Base-by-base conservation (phyloP, 306 rosid species). In the Sindora glabra region DNA sequence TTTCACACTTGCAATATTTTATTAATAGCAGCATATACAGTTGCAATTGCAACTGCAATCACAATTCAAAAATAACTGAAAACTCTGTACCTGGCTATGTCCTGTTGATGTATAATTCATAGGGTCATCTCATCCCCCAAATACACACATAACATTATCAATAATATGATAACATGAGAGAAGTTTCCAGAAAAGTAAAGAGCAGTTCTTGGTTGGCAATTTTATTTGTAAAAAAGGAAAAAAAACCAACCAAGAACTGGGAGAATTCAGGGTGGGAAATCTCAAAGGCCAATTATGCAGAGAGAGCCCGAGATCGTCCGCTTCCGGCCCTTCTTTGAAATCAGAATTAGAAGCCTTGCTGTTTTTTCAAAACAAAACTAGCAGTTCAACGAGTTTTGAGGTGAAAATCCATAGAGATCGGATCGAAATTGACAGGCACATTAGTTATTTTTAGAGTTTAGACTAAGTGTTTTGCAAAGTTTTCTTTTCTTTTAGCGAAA, bases 291-390 rank as follows among this genome's bases (percentile, higher is more conserved):
- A 32, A 65, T 45, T 58, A 38, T 17, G 8, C 41, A 59, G 10
- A 60, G 8, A 69, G 50, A 59, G 59, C 1, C 54, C n/a, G n/a
- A n/a, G 67, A 67, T 64, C 78, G 73, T 76, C 75, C 60, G 49
- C 54, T 29, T 39, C 53, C 57, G 29, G 6, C 61, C 6, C 57
- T 34, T 40, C 26, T 27, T 69, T 60, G 78, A 71, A 25, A 61
- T 56, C 70, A 68, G 32, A 68, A n/a, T n/a, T n/a, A n/a, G n/a
- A n/a, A n/a, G n/a, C n/a, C n/a, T n/a, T n/a, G n/a, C n/a, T n/a
- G n/a, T n/a, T n/a, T n/a, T n/a, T n/a, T 63, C 77, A 74, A 53
- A 77, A 59, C 72, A 77, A 77, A 78, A 81, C 66, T 68, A 53
- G 11, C 0, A 70, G 58, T 62, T 56, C 38, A 61, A 69, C 76